These are phyloP conservation scores for Fusarium algeriense DNA, from an alignment of 2,329 filamentous ascomycete genomes.

Conservation along the genomic window DNA sequence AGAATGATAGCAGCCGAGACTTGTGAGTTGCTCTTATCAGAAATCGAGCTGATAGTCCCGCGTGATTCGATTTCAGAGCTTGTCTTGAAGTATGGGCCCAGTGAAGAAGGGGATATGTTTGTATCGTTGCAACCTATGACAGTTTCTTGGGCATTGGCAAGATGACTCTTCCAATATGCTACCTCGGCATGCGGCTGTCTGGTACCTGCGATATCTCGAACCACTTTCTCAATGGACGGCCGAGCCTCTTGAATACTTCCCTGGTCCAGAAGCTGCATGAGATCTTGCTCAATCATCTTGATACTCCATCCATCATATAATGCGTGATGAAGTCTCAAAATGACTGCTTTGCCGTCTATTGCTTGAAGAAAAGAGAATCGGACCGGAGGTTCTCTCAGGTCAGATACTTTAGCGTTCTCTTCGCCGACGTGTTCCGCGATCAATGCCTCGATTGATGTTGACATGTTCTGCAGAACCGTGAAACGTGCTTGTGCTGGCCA, in stretches of 20 bases:
- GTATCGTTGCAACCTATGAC: background rate
- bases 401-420: background rate
- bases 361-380: slow-evolving; percentile 5
- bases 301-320: slow-evolving; percentile 32
- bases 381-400: slow-evolving; percentile 11
- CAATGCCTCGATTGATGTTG: background rate
- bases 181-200: background rate
- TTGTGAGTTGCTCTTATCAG: background rate
- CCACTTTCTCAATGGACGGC: background rate
- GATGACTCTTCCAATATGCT: slow-evolving; percentile 5
- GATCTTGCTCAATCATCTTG: slow-evolving; percentile 21
- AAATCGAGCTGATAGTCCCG: background rate
- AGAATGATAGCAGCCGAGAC: slow-evolving; percentile 5
- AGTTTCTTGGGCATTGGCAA: slow-evolving; percentile 5
- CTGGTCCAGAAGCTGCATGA: background rate
- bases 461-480: background rate
- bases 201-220: background rate
- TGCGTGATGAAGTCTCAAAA: slow-evolving; percentile 25
- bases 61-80: accelerated
- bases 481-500: background rate
- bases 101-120: accelerated
- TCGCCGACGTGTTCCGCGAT: background rate
- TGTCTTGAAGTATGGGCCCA: slow-evolving; percentile 9
- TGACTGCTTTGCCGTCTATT: slow-evolving; percentile 7
- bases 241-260: accelerated